Percentiles rank a stretch among this genome's conserved stretches.
Evolutionary conservation across 1,284 basidiomycete genomes (phyloP).

Genomic region (Irpex sp.): DNA sequence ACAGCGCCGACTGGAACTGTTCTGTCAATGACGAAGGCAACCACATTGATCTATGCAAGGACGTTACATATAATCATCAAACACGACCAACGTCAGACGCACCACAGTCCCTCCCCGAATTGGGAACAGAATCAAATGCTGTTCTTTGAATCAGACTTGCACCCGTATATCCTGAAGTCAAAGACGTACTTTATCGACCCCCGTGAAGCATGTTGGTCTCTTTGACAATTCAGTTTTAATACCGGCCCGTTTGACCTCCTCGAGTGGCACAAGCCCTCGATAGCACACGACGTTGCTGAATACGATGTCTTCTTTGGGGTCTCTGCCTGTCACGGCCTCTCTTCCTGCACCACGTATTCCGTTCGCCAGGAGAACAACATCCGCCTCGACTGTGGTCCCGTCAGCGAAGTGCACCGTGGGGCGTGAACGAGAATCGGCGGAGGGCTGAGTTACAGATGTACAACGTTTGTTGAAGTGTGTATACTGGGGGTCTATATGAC

Average conservation of each 20-base stretch:
- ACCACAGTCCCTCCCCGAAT: slow-evolving; percentile 4
- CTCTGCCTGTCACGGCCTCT: slow-evolving; percentile 25
- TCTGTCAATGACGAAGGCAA: slow-evolving; percentile 3
- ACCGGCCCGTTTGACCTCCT: slow-evolving; percentile 27
- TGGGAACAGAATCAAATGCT: slow-evolving; percentile 7
- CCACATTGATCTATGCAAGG: slow-evolving; percentile 5
- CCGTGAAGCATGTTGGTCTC: too few species aligned
- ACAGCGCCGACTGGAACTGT: background rate
- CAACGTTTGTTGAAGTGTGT: slow-evolving; percentile 46
- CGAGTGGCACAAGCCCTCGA: slow-evolving; percentile 33
- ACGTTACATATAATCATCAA: background rate
- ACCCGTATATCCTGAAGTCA: background rate
- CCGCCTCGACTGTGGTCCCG: slow-evolving; percentile 36
- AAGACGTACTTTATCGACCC: background rate
- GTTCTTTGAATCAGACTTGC: background rate
- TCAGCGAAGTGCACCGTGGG: slow-evolving; percentile 38
- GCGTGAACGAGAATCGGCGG: slow-evolving; percentile 19
- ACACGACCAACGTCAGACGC: background rate
- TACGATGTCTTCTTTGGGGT: slow-evolving; percentile 20
- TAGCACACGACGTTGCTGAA: slow-evolving; percentile 40
- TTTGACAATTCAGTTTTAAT: too few species aligned
- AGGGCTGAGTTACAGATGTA: slow-evolving; percentile 24
- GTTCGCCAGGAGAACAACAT: slow-evolving; percentile 45
- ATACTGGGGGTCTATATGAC: slow-evolving; percentile 32
- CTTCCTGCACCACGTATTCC: slow-evolving; percentile 42